These are phyloP conservation scores for Jatropha curcas DNA, from an alignment of 345 rosid species.

Conservation along the genomic window DNA sequence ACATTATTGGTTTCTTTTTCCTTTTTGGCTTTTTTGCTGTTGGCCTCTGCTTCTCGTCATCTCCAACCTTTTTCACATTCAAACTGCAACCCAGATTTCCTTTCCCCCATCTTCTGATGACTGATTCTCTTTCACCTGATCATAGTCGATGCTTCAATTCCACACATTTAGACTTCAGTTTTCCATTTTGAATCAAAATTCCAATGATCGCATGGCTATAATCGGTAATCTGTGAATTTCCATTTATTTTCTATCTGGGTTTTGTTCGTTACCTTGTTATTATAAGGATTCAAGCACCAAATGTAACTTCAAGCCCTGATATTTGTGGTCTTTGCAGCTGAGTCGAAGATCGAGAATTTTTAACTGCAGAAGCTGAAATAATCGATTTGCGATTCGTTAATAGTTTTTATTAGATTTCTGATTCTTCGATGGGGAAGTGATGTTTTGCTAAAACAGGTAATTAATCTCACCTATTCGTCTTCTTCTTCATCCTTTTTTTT, in stretches of 20 bases:
- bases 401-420: neutral
- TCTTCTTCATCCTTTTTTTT: no score
- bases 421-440: neutral
- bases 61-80: neutral
- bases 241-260: neutral
- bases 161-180: neutral
- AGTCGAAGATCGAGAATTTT: neutral
- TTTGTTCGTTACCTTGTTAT: neutral
- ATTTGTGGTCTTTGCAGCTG: constrained; percentile 3
- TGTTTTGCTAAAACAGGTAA: neutral
- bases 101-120: no score
- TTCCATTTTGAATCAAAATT: neutral
- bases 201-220: neutral
- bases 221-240: neutral
- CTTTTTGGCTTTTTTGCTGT: neutral
- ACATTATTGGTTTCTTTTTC: neutral
- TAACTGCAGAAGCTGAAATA: neutral
- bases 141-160: neutral
- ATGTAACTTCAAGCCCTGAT: neutral
- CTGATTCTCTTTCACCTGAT: neutral
- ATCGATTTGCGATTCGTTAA: neutral
- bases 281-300: constrained; percentile 5
- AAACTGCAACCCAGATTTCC: neutral
- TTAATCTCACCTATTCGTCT: neutral
- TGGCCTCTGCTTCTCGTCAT: neutral